Percentiles rank a stretch among this genome's conserved stretches.
Conservation (phyloP, 2,329 filamentous ascomycete species). For the Pyrenochaeta sp. region DNA sequence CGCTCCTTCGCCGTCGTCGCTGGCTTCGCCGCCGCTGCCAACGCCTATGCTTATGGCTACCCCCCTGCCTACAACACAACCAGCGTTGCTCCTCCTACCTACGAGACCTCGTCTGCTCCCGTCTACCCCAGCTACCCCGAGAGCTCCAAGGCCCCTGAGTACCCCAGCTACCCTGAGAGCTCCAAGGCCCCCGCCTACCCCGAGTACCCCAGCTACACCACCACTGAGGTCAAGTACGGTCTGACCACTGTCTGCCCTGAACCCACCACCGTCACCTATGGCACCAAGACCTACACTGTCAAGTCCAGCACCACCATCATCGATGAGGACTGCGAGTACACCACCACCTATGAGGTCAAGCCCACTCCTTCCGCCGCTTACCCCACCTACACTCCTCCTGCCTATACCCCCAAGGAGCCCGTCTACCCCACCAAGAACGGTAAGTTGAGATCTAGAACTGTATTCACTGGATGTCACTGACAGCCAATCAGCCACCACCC, state of each 20-base stretch:
- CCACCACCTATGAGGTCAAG: conserved; percentile 28
- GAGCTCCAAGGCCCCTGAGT: conserved; percentile 9
- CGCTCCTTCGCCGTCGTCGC: conserved; percentile 45
- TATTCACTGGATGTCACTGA: too few relatives aligned
- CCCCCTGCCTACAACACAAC: conserved; percentile 31
- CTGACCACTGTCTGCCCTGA: conserved; percentile 32
- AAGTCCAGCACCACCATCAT: conserved; percentile 42
- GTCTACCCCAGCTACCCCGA: conserved; percentile 1
- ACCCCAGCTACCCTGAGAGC: conserved; percentile 15
- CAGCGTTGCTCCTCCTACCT: conserved; percentile 15
- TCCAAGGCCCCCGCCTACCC: conserved; percentile 8
- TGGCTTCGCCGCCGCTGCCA: conserved; percentile 38
- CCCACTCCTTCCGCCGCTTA: conserved; percentile 23
- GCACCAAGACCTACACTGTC: conserved; percentile 43
- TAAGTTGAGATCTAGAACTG: too few relatives aligned
- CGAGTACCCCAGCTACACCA: conserved; percentile 30
- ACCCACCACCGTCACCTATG: conserved; percentile 37
- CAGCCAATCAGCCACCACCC: too few relatives aligned
- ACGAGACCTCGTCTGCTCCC: background rate
- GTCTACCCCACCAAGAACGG: conserved; percentile 30
- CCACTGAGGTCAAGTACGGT: conserved; percentile 33
- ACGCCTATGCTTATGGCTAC: conserved; percentile 21
- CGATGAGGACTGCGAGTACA: conserved; percentile 32
- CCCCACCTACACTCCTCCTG: conserved; percentile 19
- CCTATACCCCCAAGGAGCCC: conserved; percentile 12